Evolutionary conservation across 148 eudicot species (phyloP).

Genomic region (Agrostemma githago): DNA sequence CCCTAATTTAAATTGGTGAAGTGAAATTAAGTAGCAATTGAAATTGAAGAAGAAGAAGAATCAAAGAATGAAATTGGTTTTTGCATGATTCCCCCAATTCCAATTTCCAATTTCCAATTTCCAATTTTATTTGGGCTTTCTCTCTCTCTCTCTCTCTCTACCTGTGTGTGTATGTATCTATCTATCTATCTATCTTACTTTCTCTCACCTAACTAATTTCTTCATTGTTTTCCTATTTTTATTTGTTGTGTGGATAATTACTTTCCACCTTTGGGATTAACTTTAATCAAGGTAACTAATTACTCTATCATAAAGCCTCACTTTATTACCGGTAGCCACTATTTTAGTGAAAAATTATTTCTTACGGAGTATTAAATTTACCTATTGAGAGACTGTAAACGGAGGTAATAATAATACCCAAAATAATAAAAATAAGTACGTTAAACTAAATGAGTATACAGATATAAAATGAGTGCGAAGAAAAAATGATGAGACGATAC

Average conservation of each 20-base stretch:
- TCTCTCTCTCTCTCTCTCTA: no score
- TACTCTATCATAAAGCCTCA: not conserved
- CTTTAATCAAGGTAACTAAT: not conserved
- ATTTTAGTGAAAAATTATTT: no score
- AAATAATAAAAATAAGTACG: no score
- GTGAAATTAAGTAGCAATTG: slow-evolving; percentile 3
- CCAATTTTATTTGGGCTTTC: not conserved
- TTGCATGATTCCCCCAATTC: not conserved
- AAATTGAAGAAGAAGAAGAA: slow-evolving; percentile 15
- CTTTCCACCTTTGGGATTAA: not conserved
- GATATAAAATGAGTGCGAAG: no score
- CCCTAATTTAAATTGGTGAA: not conserved
- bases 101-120: no score
- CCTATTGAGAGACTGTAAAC: no score
- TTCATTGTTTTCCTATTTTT: not conserved
- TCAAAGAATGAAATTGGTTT: not conserved
- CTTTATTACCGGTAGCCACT: no score
- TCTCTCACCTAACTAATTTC: not conserved
- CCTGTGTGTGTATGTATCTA: no score
- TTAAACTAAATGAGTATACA: no score
- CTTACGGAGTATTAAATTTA: no score
- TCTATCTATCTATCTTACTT: not conserved
- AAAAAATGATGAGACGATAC: no score
- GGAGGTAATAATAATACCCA: no score
- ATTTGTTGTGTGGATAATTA: not conserved